These are phyloP conservation scores for Fusarium multiceps DNA, from an alignment of 2,329 filamentous ascomycete genomes.

Conservation along the genomic window DNA sequence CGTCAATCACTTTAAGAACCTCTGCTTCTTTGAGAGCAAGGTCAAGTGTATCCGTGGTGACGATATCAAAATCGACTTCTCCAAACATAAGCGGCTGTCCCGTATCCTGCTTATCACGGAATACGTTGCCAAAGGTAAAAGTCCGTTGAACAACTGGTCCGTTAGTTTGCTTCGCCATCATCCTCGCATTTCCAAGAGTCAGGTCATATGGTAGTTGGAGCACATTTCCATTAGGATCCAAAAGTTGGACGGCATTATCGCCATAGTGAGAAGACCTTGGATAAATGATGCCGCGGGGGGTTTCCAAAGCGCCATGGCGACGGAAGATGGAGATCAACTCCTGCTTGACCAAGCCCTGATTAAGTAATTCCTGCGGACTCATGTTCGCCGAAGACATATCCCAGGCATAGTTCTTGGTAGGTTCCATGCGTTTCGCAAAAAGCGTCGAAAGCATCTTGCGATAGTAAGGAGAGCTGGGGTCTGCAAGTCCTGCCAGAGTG, in stretches of 20 bases:
- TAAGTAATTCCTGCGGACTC: slow-evolving; percentile 70
- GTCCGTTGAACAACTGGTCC: slow-evolving; percentile 76
- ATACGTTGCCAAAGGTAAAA: slow-evolving; percentile 89
- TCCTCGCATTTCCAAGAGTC: slow-evolving; percentile 87
- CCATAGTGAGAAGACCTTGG: slow-evolving; percentile 84
- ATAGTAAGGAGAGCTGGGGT: slow-evolving; percentile 88
- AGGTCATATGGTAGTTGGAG: slow-evolving; percentile 95
- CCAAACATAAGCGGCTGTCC: slow-evolving; percentile 85
- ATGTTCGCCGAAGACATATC: slow-evolving; percentile 72
- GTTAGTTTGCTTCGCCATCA: slow-evolving; percentile 77
- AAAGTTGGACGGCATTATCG: slow-evolving; percentile 78
- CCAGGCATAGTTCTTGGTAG: slow-evolving; percentile 84
- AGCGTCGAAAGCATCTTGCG: slow-evolving; percentile 88
- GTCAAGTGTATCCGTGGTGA: slow-evolving; percentile 84
- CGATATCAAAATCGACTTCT: slow-evolving; percentile 96
- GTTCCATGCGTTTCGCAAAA: slow-evolving; percentile 80
- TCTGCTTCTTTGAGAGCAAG: slow-evolving; percentile 92
- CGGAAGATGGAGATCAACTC: slow-evolving; percentile 83
- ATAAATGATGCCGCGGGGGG: slow-evolving; percentile 78
- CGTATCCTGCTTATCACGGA: slow-evolving; percentile 80
- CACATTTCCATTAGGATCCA: slow-evolving; percentile 87
- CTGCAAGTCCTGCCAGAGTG: slow-evolving; percentile 82
- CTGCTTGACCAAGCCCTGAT: slow-evolving; percentile 79
- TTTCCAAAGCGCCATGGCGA: slow-evolving; percentile 88
- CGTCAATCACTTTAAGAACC: slow-evolving; percentile 92